These are phyloP conservation scores for Dendrothele bispora DNA, from an alignment of 768 basidiomycete genomes.

Conservation along the genomic window DNA sequence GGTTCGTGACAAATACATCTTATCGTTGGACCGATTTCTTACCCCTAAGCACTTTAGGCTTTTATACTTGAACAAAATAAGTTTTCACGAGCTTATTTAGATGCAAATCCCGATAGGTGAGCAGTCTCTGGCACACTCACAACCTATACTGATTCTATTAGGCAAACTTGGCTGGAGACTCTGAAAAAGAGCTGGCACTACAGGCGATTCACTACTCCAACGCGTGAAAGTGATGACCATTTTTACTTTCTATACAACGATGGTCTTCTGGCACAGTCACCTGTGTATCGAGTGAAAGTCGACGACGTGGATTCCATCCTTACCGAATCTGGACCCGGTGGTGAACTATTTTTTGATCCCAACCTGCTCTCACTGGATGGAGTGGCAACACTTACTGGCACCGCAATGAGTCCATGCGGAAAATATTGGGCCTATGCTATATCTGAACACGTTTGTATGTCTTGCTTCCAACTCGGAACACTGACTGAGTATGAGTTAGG, in stretches of 20 bases:
- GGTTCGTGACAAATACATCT: background rate
- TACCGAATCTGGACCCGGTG: slow-evolving; percentile 5
- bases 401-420: slow-evolving; percentile 3
- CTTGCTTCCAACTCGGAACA: background rate
- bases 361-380: slow-evolving; percentile 5
- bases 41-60: background rate
- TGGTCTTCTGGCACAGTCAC: background rate
- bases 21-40: background rate
- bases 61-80: slow-evolving; percentile 1
- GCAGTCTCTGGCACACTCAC: background rate
- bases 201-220: background rate
- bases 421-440: slow-evolving; percentile 3
- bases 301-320: slow-evolving; percentile 2
- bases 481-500: background rate
- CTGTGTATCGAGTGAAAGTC: slow-evolving; percentile 1
- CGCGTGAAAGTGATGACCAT: slow-evolving; percentile 3
- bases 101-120: slow-evolving; percentile 3
- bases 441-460: slow-evolving; percentile 3
- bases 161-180: background rate
- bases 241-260: slow-evolving; percentile 2
- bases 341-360: slow-evolving; percentile 2
- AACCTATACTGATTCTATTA: background rate
- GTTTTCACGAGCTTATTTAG: slow-evolving; percentile 1
- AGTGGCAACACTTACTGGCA: slow-evolving; percentile 1
- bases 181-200: slow-evolving; percentile 5